These are phyloP conservation scores for Inga laurina DNA, from an alignment of 306 rosid genomes.

Conservation along the genomic window DNA sequence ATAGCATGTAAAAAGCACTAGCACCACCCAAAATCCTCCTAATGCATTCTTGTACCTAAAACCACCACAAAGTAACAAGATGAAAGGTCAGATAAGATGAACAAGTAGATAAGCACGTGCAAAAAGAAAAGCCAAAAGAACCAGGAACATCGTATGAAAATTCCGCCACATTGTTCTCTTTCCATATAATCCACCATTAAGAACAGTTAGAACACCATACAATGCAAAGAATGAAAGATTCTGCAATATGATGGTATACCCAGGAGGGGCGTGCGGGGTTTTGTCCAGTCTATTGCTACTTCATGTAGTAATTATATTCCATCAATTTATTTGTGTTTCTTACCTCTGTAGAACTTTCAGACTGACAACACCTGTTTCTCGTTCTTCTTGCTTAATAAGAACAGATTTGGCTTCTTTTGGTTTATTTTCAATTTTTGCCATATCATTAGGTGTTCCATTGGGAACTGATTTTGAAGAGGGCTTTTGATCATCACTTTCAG, in stretches of 20 bases:
- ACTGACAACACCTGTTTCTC: constrained; percentile 91
- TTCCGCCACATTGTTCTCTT: constrained; percentile 16
- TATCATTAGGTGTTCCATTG: constrained; percentile 41
- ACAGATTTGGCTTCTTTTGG: constrained; percentile 67
- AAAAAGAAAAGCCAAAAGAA: constrained; percentile 23
- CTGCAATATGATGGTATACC: constrained; percentile 17
- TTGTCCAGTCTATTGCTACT: not conserved
- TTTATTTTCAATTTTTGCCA: constrained; percentile 41
- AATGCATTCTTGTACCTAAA: constrained; percentile 82
- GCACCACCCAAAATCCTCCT: constrained; percentile 86
- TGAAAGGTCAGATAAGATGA: constrained; percentile 8
- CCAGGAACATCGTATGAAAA: constrained; percentile 10
- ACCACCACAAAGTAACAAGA: constrained; percentile 19
- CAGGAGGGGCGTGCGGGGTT: not conserved
- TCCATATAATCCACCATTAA: constrained; percentile 5
- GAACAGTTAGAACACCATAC: constrained; percentile 15
- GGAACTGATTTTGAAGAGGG: constrained; percentile 44
- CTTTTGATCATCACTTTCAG: constrained; percentile 43
- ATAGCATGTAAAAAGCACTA: constrained; percentile 70
- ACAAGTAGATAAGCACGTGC: not conserved
- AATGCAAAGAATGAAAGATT: constrained; percentile 13
- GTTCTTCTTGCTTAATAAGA: constrained; percentile 85
- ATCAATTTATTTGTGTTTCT: constrained; percentile 7
- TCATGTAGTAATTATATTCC: constrained; percentile 16
- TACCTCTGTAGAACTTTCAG: constrained; percentile 77